Evolutionary conservation across 2,329 filamentous ascomycete genomes (phyloP), one percentile per base, ranked within the genome.

Genomic region (Sarocladium kiliense): DNA sequence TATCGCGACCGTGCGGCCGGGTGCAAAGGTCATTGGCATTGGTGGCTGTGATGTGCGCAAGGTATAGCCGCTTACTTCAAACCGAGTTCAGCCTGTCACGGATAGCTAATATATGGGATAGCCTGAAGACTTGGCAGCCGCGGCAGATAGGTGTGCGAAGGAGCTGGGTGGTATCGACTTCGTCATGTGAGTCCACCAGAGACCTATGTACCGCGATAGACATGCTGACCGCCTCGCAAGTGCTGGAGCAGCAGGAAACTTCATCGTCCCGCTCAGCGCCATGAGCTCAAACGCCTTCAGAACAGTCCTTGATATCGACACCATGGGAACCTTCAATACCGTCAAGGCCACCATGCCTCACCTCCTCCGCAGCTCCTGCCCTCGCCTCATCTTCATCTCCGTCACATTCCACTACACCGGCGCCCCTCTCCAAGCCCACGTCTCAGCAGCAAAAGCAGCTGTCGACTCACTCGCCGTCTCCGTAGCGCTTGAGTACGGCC

Each of bases 181-280:
- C 69, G 89, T 95, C 56, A 96, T 97, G 89, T 93, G 74, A 66
- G 81, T 66, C 23, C n/a, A n/a, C n/a, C n/a, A n/a, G n/a, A n/a
- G n/a, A n/a, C n/a, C n/a, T n/a, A n/a, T n/a, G n/a, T n/a, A n/a
- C n/a, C n/a, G n/a, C n/a, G n/a, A n/a, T 30, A 7, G 3, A 6
- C 19, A 39, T 41, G 41, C 56, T 57, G 53, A 55, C 51, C 16
- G 32, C 14, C 49, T 12, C 14, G 7, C n/a, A 51, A 94, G 89
- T 68, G 93, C 93, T 19, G 94, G 94, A 53, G 94, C 94, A 14
- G 94, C 94, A 18, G 94, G 94, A 57, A 99, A 99, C 72, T 99
- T 97, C 71, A 79, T 99, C 21, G 88, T 91, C 0, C 88, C 93
- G 3, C 87, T 97, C 58, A 81, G 87, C 39, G 87, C 87, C 59